phyloP scores from a whole-genome alignment of 225 moss, liverwort and hornwort genomes.

The Marchantia paleacea region DNA sequence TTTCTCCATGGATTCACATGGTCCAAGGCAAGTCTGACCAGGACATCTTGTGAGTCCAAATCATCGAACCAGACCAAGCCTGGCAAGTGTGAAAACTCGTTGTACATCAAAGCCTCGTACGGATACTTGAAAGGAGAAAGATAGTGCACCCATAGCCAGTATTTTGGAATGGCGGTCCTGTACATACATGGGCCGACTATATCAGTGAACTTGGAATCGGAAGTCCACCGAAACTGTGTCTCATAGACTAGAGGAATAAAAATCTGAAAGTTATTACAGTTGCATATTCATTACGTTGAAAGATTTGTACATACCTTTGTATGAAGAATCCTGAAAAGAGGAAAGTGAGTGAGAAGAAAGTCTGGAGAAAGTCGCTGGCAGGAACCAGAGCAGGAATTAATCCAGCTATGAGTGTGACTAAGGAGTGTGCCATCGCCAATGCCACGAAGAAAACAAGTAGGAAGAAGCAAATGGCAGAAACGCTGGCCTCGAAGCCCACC shows the following conservation, averaged over 20 bases:
- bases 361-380: slow-evolving; percentile 36
- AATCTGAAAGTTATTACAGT: not conserved
- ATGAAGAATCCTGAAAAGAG: slow-evolving; percentile 72
- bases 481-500: slow-evolving; percentile 32
- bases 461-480: slow-evolving; percentile 42
- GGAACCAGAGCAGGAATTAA: slow-evolving; percentile 25
- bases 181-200: not conserved
- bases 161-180: slow-evolving; percentile 52
- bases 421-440: slow-evolving; percentile 29
- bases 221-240: no score
- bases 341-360: slow-evolving; percentile 47
- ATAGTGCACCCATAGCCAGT: slow-evolving; percentile 68
- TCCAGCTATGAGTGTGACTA: slow-evolving; percentile 39
- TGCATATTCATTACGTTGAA: not conserved
- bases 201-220: not conserved
- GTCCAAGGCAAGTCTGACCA: slow-evolving; percentile 16
- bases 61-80: slow-evolving; percentile 17
- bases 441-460: slow-evolving; percentile 38
- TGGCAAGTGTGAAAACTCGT: slow-evolving; percentile 36
- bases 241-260: not conserved
- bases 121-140: slow-evolving; percentile 61
- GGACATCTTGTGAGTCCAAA: slow-evolving; percentile 2
- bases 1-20: slow-evolving; percentile 31
- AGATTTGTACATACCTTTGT: slow-evolving; percentile 31
- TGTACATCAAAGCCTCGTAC: slow-evolving; percentile 52